Evolutionary conservation across 2,329 filamentous ascomycete species (phyloP).

Genomic region (Aspergillus ibericus): DNA sequence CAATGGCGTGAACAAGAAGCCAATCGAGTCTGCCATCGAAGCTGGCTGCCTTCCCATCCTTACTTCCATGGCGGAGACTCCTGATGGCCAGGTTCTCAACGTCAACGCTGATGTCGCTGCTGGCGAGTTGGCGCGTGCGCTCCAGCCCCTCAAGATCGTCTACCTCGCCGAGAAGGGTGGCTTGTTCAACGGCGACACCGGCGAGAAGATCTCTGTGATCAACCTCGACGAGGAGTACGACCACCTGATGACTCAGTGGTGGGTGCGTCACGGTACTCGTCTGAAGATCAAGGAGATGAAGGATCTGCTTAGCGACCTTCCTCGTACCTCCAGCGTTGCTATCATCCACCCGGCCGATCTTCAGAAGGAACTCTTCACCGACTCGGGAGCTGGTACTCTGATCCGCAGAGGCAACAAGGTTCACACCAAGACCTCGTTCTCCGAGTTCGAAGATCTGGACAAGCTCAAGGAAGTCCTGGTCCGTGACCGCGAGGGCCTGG

Average conservation of each 20-base stretch:
- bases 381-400: slow-evolving; percentile 89
- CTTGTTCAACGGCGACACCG: slow-evolving; percentile 88
- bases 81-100: slow-evolving; percentile 89
- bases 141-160: slow-evolving; percentile 95
- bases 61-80: slow-evolving; percentile 93
- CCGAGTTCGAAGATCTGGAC: slow-evolving; percentile 72
- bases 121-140: slow-evolving; percentile 81
- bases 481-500: slow-evolving; percentile 76
- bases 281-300: slow-evolving; percentile 98
- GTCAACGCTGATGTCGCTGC: slow-evolving; percentile 98
- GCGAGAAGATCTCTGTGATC: slow-evolving; percentile 93
- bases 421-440: slow-evolving; percentile 67
- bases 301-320: slow-evolving; percentile 83
- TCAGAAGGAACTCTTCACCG: slow-evolving; percentile 95
- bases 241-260: slow-evolving; percentile 85
- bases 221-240: slow-evolving; percentile 97
- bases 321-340: slow-evolving; percentile 88
- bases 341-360: slow-evolving; percentile 96
- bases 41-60: slow-evolving; percentile 89
- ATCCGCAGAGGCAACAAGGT: slow-evolving; percentile 92
- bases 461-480: slow-evolving; percentile 81
- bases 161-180: slow-evolving; percentile 99
- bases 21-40: slow-evolving; percentile 87
- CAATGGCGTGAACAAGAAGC: slow-evolving; percentile 83
- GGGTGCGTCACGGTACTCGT: slow-evolving; percentile 91